phyloP scores from a whole-genome alignment of 108 stramenopile species.

The Cyclotella kingstonii region DNA sequence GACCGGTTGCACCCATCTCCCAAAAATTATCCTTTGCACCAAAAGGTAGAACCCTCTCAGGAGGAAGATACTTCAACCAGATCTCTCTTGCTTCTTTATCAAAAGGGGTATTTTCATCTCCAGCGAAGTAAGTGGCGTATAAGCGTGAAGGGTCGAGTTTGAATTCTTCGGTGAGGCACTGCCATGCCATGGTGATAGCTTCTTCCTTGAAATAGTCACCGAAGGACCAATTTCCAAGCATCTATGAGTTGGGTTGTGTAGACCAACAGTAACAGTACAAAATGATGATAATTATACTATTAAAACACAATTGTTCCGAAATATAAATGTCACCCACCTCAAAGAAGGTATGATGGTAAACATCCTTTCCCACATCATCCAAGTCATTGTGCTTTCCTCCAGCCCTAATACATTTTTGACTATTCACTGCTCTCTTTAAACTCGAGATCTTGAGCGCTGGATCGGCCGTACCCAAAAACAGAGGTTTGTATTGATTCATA shows the following conservation, averaged over 20 bases:
- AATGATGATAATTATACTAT: neutral
- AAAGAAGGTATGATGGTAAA: slow-evolving; percentile 99
- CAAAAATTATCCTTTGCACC: slow-evolving; percentile 98
- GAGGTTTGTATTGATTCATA: slow-evolving; percentile 99
- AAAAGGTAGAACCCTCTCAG: slow-evolving; percentile 91
- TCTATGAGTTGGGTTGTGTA: no score
- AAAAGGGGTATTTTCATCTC: slow-evolving; percentile 85
- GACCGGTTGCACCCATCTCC: slow-evolving; percentile 99
- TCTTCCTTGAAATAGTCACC: slow-evolving; percentile 99
- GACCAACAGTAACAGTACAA: no score
- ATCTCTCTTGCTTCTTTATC: slow-evolving; percentile 90
- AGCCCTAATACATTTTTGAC: slow-evolving; percentile 99
- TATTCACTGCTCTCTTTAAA: slow-evolving; percentile 92
- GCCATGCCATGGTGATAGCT: slow-evolving; percentile 96
- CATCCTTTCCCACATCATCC: slow-evolving; percentile 99
- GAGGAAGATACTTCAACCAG: slow-evolving; percentile 93
- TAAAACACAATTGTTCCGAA: neutral
- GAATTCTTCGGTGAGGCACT: slow-evolving; percentile 92
- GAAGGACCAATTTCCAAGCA: slow-evolving; percentile 99
- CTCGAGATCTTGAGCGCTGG: slow-evolving; percentile 82
- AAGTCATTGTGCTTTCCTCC: slow-evolving; percentile 99
- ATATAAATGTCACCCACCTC: no score
- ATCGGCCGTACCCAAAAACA: slow-evolving; percentile 95
- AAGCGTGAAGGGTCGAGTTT: slow-evolving; percentile 78
- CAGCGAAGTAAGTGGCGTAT: slow-evolving; percentile 99